Evolutionary conservation across 2,329 filamentous ascomycete genomes (phyloP), one percentile per base, ranked within the genome.

Genomic region (Basipetospora chlamydospora): DNA sequence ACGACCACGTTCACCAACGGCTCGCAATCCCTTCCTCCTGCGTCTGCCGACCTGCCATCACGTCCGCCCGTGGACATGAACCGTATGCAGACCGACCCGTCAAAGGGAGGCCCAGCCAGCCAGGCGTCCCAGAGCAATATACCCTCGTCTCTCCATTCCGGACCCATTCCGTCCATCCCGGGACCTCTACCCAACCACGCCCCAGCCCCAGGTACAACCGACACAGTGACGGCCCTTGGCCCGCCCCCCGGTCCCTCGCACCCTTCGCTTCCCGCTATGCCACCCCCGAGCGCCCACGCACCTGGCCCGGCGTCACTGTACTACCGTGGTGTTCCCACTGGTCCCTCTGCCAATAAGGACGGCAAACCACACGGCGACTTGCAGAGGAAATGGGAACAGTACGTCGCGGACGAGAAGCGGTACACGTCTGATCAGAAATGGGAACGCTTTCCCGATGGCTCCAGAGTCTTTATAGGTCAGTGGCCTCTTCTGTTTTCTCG

Each of bases 361-460:
- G 20, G 13, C 15, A 13, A 5, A 8, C 6, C 15, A 20, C n/a
- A 20, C 15, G 23, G 16, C 5, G 20, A 23, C 4, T 18, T 26
- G n/a, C 28, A 26, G 13, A 10, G n/a, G 9, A 31, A 25, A 11
- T 37, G 35, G 35, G 80, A 86, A 39, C 65, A 70, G 10, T 88
- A 87, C 50, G 59, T 84, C 39, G 64, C 69, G 28, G 75, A 85
- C 45, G 83, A 88, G 56, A 69, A 78, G 42, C 70, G 69, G 44
- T 84, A 84, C 53, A 80, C 85, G 46, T 73, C 74, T 0, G 80
- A 87, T 49, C 81, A 78, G 21, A 75, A 80, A 47, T 88, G 82
- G 82, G 80, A 87, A 48, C 72, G 76, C 43, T 88, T 88, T 49
- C 82, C 83, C 0, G 66, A 76, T 36, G 79, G 78, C 4, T 86